Evolutionary conservation across 1,284 basidiomycete species (phyloP).

Genomic region (Amylostereum chailletii): DNA sequence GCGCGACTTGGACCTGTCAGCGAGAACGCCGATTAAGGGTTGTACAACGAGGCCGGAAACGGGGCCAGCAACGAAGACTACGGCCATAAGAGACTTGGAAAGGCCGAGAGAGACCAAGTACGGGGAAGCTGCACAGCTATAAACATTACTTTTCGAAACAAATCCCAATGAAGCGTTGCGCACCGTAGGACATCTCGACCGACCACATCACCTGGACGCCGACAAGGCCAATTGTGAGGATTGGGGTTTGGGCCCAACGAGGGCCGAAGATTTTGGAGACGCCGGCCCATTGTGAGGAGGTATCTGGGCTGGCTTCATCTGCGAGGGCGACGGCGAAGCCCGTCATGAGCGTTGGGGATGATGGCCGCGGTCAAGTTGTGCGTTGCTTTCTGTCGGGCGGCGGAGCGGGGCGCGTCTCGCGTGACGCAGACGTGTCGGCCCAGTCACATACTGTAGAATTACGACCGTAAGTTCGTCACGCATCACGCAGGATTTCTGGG

Average conservation of each 20-base stretch:
- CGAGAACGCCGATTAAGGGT: slow-evolving; percentile 80
- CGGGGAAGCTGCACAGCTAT: slow-evolving; percentile 54
- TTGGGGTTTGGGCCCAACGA: slow-evolving; percentile 54
- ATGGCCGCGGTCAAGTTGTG: not conserved
- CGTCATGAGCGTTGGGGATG: slow-evolving; percentile 26
- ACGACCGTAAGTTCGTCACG: too few species aligned
- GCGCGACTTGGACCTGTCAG: slow-evolving; percentile 81
- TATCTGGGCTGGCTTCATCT: slow-evolving; percentile 23
- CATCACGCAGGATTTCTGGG: too few species aligned
- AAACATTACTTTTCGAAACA: not conserved
- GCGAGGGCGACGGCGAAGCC: slow-evolving; percentile 33
- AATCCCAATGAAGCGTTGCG: slow-evolving; percentile 11
- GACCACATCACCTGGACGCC: slow-evolving; percentile 87
- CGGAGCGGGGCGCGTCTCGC: too few species aligned
- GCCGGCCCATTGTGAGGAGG: slow-evolving; percentile 40
- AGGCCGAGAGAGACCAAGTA: slow-evolving; percentile 89
- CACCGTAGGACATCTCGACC: slow-evolving; percentile 87
- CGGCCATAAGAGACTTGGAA: slow-evolving; percentile 79
- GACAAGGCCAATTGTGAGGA: slow-evolving; percentile 69
- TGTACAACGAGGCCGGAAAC: slow-evolving; percentile 89
- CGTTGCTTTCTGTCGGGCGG: not conserved
- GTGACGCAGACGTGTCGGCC: too few species aligned
- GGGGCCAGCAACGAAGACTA: slow-evolving; percentile 93
- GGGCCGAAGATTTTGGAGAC: slow-evolving; percentile 51
- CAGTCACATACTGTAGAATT: too few species aligned